phyloP scores from a whole-genome alignment of 352 stramenopile genomes.

The Phytophthora aleatoria region DNA sequence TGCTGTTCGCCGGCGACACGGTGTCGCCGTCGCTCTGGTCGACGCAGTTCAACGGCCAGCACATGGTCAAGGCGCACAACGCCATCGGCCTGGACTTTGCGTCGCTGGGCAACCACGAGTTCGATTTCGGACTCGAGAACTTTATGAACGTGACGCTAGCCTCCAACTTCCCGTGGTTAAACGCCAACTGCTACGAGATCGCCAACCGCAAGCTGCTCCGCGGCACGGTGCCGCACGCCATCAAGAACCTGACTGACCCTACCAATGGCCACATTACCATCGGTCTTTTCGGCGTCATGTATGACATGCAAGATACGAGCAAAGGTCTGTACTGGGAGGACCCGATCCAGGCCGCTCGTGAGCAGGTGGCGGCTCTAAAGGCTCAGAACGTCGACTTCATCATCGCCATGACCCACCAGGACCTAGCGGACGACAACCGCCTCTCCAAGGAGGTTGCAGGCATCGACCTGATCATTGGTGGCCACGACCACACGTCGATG shows the following conservation, averaged over 20 bases:
- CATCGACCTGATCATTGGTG: constrained; percentile 71
- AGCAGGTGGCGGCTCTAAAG: constrained; percentile 51
- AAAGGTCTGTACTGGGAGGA: constrained; percentile 73
- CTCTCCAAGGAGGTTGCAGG: constrained; percentile 70
- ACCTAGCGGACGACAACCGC: constrained; percentile 67
- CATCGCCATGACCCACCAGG: constrained; percentile 77
- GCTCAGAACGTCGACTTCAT: constrained; percentile 65
- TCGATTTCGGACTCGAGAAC: constrained; percentile 78
- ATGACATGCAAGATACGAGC: constrained; percentile 71
- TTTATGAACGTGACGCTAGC: constrained; percentile 69
- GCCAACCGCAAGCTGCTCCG: constrained; percentile 49
- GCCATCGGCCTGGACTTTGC: constrained; percentile 76
- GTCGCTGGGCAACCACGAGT: constrained; percentile 82
- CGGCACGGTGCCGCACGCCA: constrained; percentile 50
- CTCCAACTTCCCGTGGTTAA: constrained; percentile 74
- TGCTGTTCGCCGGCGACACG: constrained; percentile 81
- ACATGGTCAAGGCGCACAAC: constrained; percentile 82
- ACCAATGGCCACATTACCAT: constrained; percentile 57
- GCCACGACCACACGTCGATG: constrained; percentile 79
- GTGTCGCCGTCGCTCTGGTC: constrained; percentile 87
- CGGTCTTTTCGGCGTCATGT: constrained; percentile 79
- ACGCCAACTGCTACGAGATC: constrained; percentile 75
- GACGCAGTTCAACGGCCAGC: constrained; percentile 75
- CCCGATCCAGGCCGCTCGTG: constrained; percentile 56
- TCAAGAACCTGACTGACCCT: constrained; percentile 52